Evolutionary conservation across 1,284 basidiomycete genomes (phyloP).

Genomic region (Bjerkandera adusta): DNA sequence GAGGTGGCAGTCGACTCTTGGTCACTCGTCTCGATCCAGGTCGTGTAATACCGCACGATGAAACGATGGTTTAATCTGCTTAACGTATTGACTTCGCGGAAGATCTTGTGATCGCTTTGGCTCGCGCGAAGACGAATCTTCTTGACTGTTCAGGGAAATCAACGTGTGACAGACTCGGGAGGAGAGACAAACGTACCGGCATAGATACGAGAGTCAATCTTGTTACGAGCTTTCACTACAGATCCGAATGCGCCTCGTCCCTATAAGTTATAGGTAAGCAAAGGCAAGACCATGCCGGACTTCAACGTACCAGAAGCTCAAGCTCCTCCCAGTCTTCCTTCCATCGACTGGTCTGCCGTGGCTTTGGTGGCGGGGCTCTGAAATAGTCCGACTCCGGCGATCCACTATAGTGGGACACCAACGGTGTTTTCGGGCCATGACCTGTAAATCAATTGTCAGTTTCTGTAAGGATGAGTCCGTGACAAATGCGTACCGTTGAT

Average conservation of each 20-base stretch:
- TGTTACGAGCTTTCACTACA: slow-evolving; percentile 92
- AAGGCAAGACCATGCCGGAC: not conserved
- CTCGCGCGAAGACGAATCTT: slow-evolving; percentile 82
- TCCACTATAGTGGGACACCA: slow-evolving; percentile 37
- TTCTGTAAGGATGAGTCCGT: too few relatives aligned
- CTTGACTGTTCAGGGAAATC: slow-evolving; percentile 60
- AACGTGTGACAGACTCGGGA: not conserved
- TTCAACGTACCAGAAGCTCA: slow-evolving; percentile 60
- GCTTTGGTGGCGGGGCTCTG: slow-evolving; percentile 34
- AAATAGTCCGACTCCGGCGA: slow-evolving; percentile 69
- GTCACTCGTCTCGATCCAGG: slow-evolving; percentile 75
- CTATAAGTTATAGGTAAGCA: slow-evolving; percentile 34
- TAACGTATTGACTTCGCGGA: slow-evolving; percentile 89
- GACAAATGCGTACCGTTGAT: slow-evolving; percentile 26
- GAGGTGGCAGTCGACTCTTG: slow-evolving; percentile 42
- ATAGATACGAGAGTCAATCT: slow-evolving; percentile 70
- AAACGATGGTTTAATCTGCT: slow-evolving; percentile 86
- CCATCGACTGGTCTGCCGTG: slow-evolving; percentile 68
- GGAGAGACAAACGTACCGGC: slow-evolving; percentile 54
- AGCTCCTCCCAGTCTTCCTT: slow-evolving; percentile 86
- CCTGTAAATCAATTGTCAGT: slow-evolving; percentile 3
- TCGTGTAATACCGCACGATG: slow-evolving; percentile 89
- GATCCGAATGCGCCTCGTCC: slow-evolving; percentile 93
- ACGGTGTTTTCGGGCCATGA: slow-evolving; percentile 46
- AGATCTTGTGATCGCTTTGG: slow-evolving; percentile 85